phyloP scores from a whole-genome alignment of 148 eudicot species.

The Amaranthus palmeri region DNA sequence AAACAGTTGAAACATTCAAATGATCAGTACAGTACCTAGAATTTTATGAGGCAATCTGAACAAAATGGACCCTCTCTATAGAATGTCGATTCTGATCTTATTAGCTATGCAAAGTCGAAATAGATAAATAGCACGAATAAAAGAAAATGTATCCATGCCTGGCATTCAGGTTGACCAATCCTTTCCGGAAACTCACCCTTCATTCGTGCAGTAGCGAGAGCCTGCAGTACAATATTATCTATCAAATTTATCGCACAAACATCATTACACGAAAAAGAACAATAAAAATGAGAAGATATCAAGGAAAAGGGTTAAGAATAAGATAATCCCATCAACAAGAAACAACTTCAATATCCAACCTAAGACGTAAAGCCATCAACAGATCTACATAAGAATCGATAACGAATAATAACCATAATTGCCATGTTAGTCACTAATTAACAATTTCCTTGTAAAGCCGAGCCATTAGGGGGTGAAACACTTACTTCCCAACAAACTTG shows the following conservation, averaged over 20 bases:
- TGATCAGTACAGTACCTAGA: background rate
- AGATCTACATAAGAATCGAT: background rate
- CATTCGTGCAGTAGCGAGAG: constrained; percentile 83
- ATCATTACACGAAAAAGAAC: constrained; percentile 7
- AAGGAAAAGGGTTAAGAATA: background rate
- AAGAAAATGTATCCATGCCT: constrained; percentile 45
- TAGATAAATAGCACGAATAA: background rate
- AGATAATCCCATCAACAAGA: background rate
- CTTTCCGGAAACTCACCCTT: constrained; percentile 96
- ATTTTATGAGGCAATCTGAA: too few species aligned
- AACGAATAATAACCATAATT: background rate
- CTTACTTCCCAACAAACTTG: constrained; percentile 2
- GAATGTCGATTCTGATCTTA: background rate
- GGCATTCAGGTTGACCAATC: constrained; percentile 92
- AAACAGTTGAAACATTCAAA: background rate
- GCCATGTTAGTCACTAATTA: background rate
- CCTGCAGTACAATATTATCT: constrained; percentile 45
- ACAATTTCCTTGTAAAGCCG: background rate
- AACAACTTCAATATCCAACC: constrained; percentile 7
- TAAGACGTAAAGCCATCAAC: background rate
- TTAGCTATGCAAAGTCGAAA: background rate
- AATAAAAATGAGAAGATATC: background rate
- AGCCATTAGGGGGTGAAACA: background rate
- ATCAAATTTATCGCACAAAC: constrained; percentile 30
- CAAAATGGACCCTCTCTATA: too few species aligned